Evolutionary conservation across 2,329 filamentous ascomycete species (phyloP).

Genomic region (Talaromyces sp.): DNA sequence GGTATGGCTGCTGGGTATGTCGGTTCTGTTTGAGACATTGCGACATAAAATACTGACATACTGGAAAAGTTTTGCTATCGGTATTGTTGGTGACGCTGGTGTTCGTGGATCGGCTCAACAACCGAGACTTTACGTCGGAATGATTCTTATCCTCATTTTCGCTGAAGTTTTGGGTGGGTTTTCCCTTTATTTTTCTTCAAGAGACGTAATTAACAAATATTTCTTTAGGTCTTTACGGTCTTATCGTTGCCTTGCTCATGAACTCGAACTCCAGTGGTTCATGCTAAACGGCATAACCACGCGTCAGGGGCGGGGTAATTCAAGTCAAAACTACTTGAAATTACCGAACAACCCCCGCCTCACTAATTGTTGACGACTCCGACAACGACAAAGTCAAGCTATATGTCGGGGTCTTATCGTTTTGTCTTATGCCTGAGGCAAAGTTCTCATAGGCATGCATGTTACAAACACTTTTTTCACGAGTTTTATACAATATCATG

Average conservation of each 20-base stretch:
- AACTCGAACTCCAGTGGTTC: slow-evolving; percentile 80
- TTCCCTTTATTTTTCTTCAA: neutral
- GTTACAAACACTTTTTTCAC: neutral
- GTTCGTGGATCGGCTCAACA: slow-evolving; percentile 48
- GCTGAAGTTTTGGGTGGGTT: slow-evolving; percentile 88
- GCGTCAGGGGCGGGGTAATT: neutral
- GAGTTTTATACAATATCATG: neutral
- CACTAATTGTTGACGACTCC: neutral
- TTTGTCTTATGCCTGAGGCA: neutral
- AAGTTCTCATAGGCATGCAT: neutral
- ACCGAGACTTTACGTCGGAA: slow-evolving; percentile 76
- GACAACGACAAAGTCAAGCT: neutral
- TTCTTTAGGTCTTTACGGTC: slow-evolving; percentile 81
- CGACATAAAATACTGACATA: slow-evolving; percentile 8
- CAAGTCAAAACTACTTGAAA: neutral
- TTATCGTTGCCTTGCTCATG: slow-evolving; percentile 98
- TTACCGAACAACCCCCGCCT: neutral
- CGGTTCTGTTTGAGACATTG: neutral
- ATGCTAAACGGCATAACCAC: slow-evolving; percentile 46
- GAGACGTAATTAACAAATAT: slow-evolving; percentile 18
- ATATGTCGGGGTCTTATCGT: neutral
- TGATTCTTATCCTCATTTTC: slow-evolving; percentile 99
- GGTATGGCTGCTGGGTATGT: slow-evolving; percentile 67
- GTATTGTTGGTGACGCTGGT: slow-evolving; percentile 63
- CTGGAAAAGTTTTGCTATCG: slow-evolving; percentile 65